Base-by-base conservation (phyloP, 306 rosid genomes). In the Gastrolobium villosum region DNA sequence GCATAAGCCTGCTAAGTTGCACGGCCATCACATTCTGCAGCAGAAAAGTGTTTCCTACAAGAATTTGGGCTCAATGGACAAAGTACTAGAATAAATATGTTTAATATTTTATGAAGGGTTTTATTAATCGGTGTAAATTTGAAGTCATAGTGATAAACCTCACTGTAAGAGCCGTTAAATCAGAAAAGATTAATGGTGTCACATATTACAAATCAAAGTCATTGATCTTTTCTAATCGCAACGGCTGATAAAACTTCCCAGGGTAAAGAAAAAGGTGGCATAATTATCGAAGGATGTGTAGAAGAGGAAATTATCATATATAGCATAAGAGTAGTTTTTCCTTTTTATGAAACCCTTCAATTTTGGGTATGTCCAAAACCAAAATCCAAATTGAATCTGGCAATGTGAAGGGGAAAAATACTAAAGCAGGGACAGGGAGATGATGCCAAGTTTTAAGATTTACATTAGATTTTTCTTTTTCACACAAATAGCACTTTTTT, bases 371-470 rank as follows among this genome's bases (percentile, higher is more conserved):
- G 62, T 64, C 72, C 54, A 78, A 78, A 46, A 57, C 36, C 36
- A 45, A 46, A 15, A 31, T 45, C 49, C 57, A 7, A 44, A 14
- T 5, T 48, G 28, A 39, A 30, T 28, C 2, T 52, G 43, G 41
- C 26, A 30, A 65, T 49, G 37, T 10, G 73, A 35, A 57, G 46
- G 74, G 74, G 65, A 57, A 71, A 41, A 11, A 65, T 66, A 37
- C 50, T 26, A 43, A 32, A 62, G 10, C 11, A 41, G 26, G 13
- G 32, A 45, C 64, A 71, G 46, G 30, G 75, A 56, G 67, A 74
- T 48, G 82, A 77, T 80, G 68, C 46, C 62, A 59, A 73, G 44
- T 56, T 48, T n/a, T 9, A 67, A 65, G 39, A 75, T 59, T 66
- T 76, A 31, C 68, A 62, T 20, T 15, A 72, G 60, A 66, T 53